Base-by-base conservation (phyloP, 2,329 filamentous ascomycete species). In the Cercospora beticola region DNA sequence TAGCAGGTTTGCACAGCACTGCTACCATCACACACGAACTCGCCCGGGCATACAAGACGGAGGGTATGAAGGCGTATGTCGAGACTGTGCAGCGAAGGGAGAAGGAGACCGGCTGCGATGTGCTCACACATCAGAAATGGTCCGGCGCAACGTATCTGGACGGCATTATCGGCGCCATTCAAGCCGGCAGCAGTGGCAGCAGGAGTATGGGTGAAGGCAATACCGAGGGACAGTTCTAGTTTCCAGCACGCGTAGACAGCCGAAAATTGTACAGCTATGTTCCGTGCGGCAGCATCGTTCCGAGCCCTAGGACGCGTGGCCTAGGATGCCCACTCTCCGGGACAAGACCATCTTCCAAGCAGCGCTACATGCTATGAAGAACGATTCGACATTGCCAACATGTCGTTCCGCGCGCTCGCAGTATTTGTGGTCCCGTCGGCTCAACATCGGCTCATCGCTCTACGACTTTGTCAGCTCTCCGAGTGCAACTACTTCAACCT, bases 31-130 rank as follows among this genome's bases (percentile, higher is more conserved):
- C 86, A 0, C 84, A 89, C 67, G 92, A 97, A 82, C 85, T 99
- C 18, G 91, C 93, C 9, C 87, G 87, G 68, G 87, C 85, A 6
- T 99, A 97, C 84, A 96, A 93, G 83, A 87, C 89, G 14, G 91
- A 97, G 65, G 95, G 95, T 65, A 99, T 99, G 95, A 86, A 95
- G 76, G 94, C 95, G 0, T 99, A 99, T 77, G 95, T 98, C n/a
- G 92, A 97, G 68, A 83, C 97, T 0, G 90, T 99, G 46, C 95
- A 99, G 81, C 86, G 89, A 63, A 86, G 90, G 46, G 95, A 99
- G 82, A 97, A 97, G 85, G 94, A 97, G 72, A 82, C 94, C 1
- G 92, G 91, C 14, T 93, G 93, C 67, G 94, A 97, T 75, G 94
- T 97, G n/a, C 83, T 97, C 72, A 97, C 93, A 46, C 94, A 97